These are phyloP conservation scores for Tuber microsphaerosporum DNA, from an alignment of 495 filamentous ascomycete genomes.

Conservation along the genomic window DNA sequence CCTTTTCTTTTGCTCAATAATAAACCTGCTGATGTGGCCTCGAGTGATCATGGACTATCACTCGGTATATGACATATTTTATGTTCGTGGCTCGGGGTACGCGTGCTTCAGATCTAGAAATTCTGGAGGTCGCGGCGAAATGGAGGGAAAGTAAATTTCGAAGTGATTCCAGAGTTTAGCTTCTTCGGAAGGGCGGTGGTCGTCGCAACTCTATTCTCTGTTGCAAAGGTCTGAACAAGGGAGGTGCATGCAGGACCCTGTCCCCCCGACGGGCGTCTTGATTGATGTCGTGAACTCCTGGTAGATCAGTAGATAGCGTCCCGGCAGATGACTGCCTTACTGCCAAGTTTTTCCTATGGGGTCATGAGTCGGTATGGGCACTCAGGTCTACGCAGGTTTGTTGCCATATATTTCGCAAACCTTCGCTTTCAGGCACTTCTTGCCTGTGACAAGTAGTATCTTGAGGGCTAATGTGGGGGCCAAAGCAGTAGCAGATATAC, in stretches of 20 bases:
- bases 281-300: not conserved
- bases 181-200: not conserved
- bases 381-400: not conserved
- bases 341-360: not conserved
- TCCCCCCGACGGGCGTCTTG: not conserved
- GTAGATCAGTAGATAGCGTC: not conserved
- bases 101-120: not conserved
- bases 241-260: not conserved
- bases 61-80: not conserved
- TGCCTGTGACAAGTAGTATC: no score
- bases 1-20: not conserved
- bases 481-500: no score
- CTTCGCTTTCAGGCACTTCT: not conserved
- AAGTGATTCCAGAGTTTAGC: not conserved
- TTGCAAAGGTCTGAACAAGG: not conserved
- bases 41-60: not conserved
- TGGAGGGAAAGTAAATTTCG: no score
- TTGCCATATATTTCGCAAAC: not conserved
- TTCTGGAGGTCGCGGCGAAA: not conserved
- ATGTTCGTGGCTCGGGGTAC: not conserved
- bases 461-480: no score
- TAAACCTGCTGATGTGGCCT: not conserved
- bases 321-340: not conserved
- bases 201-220: not conserved
- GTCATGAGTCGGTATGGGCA: constrained; percentile 1